Evolutionary conservation across 768 basidiomycete species (phyloP).

Genomic region (Coprinellus aureogranulatus): DNA sequence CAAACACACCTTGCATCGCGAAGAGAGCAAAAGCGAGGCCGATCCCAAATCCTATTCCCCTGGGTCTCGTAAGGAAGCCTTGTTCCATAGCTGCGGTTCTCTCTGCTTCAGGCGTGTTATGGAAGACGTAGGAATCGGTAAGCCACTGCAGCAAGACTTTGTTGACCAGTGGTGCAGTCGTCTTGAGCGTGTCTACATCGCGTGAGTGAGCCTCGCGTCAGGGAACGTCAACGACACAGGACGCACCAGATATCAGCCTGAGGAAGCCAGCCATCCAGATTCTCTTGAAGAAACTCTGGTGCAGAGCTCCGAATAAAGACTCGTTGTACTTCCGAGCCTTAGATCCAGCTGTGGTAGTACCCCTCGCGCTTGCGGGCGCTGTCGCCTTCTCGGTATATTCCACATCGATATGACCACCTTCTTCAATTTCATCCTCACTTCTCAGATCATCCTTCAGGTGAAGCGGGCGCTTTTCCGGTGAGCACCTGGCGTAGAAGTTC

Average conservation of each 20-base stretch:
- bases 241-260: neutral
- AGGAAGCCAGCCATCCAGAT: neutral
- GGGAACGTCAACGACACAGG: neutral
- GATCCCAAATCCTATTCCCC: conserved; percentile 58
- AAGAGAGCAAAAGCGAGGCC: conserved; percentile 59
- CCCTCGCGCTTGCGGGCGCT: too few species aligned
- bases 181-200: conserved; percentile 42
- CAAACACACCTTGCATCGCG: conserved; percentile 51
- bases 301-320: too few species aligned
- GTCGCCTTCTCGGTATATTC: neutral
- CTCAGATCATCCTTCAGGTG: neutral
- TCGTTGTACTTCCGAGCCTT: too few species aligned
- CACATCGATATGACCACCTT: neutral
- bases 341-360: too few species aligned
- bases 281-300: neutral
- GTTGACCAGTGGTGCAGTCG: conserved; percentile 55
- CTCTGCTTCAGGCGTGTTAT: conserved; percentile 33
- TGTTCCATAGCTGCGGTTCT: conserved; percentile 26
- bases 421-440: neutral
- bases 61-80: conserved; percentile 34
- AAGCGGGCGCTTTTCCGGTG: conserved; percentile 36
- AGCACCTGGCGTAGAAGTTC: conserved; percentile 44
- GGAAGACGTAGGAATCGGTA: conserved; percentile 44
- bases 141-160: conserved; percentile 63
- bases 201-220: neutral